Evolutionary conservation across 129 eudicot genomes (phyloP).

Genomic region (Centrapalus pauciflorus): DNA sequence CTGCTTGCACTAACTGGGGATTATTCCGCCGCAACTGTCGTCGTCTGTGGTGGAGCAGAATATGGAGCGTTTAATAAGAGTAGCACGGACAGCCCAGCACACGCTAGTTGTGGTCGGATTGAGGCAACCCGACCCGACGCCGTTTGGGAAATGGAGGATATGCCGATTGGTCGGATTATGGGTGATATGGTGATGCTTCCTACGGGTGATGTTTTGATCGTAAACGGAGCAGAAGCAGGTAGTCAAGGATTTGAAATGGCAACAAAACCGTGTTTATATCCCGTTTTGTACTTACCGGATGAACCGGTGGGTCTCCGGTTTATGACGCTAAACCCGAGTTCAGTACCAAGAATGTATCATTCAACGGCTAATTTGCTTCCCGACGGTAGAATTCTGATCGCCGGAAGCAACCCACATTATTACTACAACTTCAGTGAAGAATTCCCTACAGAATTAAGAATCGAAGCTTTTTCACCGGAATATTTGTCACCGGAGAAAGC

Average conservation of each 20-base stretch:
- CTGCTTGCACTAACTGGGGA: conserved; percentile 65
- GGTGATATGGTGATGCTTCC: conserved; percentile 94
- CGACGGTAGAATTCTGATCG: conserved; percentile 58
- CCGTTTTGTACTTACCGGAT: conserved; percentile 59
- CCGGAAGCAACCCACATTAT: conserved; percentile 75
- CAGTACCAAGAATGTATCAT: conserved; percentile 69
- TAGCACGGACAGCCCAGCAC: conserved; percentile 41
- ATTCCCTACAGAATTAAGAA: conserved; percentile 63
- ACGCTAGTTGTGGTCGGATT: conserved; percentile 66
- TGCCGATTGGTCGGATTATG: conserved; percentile 77
- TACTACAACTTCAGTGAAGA: conserved; percentile 48
- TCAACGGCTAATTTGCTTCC: conserved; percentile 77
- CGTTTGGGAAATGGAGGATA: conserved; percentile 81
- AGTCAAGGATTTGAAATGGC: conserved; percentile 71
- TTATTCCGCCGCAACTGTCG: conserved; percentile 47
- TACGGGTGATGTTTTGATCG: conserved; percentile 54
- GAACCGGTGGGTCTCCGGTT: conserved; percentile 56
- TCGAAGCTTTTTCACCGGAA: conserved; percentile 74
- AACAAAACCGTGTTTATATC: conserved; percentile 55
- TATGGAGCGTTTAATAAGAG: conserved; percentile 48
- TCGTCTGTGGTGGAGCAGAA: conserved; percentile 77
- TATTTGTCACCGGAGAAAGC: conserved; percentile 44
- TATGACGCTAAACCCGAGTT: conserved; percentile 41
- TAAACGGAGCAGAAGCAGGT: conserved; percentile 78
- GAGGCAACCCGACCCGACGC: conserved; percentile 46